Evolutionary conservation across 805 yeast species (phyloP).

Genomic region (Cyberlindnera mycetangii): DNA sequence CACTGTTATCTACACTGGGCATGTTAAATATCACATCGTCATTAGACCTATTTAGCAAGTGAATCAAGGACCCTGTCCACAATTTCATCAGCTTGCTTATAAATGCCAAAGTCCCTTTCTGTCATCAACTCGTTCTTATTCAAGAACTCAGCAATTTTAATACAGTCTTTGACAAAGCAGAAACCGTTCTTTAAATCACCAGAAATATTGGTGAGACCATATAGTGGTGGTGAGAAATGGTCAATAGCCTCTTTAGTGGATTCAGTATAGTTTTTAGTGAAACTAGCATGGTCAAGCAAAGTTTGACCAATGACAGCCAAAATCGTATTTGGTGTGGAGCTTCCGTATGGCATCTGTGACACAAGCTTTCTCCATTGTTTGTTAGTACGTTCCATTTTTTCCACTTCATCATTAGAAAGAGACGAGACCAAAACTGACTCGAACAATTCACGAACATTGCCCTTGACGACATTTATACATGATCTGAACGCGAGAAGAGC

Average conservation of each 20-base stretch:
- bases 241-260: slow-evolving; percentile 5
- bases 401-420: slow-evolving; percentile 54
- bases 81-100: slow-evolving; percentile 6
- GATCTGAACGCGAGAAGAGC: slow-evolving; percentile 66
- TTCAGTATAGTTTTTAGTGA: background rate
- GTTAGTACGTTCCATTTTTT: slow-evolving; percentile 46
- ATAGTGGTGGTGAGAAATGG: background rate
- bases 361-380: slow-evolving; percentile 59
- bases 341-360: slow-evolving; percentile 57
- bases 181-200: slow-evolving; percentile 12
- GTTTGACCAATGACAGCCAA: slow-evolving; percentile 58
- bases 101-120: slow-evolving; percentile 4
- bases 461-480: slow-evolving; percentile 50
- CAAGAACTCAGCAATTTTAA: slow-evolving; percentile 10
- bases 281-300: slow-evolving; percentile 18
- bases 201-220: slow-evolving; percentile 5
- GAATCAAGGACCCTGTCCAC: slow-evolving; percentile 6
- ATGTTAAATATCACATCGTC: background rate
- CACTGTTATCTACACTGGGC: background rate
- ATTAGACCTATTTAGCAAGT: background rate
- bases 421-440: slow-evolving; percentile 51
- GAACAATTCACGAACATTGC: slow-evolving; percentile 49
- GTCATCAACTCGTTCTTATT: slow-evolving; percentile 5
- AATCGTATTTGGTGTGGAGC: slow-evolving; percentile 55
- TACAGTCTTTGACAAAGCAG: slow-evolving; percentile 11